Evolutionary conservation across 208 protist genomes (phyloP).

Genomic region (Trypanosoma boissoni): DNA sequence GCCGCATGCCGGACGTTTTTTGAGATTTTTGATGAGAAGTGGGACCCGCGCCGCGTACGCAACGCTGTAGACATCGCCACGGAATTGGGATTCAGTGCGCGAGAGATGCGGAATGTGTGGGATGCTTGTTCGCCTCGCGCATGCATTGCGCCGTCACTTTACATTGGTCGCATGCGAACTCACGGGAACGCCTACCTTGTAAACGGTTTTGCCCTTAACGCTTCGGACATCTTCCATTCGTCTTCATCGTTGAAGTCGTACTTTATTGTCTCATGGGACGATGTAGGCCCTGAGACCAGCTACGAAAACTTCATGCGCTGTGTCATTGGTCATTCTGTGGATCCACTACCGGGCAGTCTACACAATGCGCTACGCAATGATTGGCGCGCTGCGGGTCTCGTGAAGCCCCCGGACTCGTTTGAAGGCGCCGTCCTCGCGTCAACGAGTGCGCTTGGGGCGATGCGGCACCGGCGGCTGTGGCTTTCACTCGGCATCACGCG

Average conservation of each 20-base stretch:
- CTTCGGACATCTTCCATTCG: slow-evolving; percentile 37
- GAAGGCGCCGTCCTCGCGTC: slow-evolving; percentile 58
- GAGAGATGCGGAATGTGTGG: slow-evolving; percentile 31
- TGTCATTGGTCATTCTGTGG: slow-evolving; percentile 32
- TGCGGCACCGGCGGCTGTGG: slow-evolving; percentile 71
- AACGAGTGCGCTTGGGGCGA: slow-evolving; percentile 61
- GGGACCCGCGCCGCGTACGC: slow-evolving; percentile 21
- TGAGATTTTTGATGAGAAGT: slow-evolving; percentile 20
- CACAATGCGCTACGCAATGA: slow-evolving; percentile 22
- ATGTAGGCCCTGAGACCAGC: not conserved
- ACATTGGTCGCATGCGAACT: slow-evolving; percentile 38
- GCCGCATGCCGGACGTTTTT: slow-evolving; percentile 22
- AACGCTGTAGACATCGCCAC: slow-evolving; percentile 32
- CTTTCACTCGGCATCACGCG: slow-evolving; percentile 23
- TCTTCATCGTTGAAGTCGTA: slow-evolving; percentile 35
- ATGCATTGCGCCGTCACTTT: slow-evolving; percentile 32
- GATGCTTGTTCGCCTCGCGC: slow-evolving; percentile 20
- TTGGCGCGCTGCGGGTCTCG: slow-evolving; percentile 26
- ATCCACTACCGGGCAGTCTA: slow-evolving; percentile 25
- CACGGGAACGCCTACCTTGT: slow-evolving; percentile 33
- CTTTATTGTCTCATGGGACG: slow-evolving; percentile 43
- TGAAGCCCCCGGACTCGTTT: slow-evolving; percentile 27
- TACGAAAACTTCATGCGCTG: slow-evolving; percentile 25
- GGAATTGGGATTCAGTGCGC: slow-evolving; percentile 33
- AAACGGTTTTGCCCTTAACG: slow-evolving; percentile 52